Evolutionary conservation across 139 green algal genomes (phyloP), one percentile per base, ranked within the genome.

Genomic region (Ettlia oleoabundans): DNA sequence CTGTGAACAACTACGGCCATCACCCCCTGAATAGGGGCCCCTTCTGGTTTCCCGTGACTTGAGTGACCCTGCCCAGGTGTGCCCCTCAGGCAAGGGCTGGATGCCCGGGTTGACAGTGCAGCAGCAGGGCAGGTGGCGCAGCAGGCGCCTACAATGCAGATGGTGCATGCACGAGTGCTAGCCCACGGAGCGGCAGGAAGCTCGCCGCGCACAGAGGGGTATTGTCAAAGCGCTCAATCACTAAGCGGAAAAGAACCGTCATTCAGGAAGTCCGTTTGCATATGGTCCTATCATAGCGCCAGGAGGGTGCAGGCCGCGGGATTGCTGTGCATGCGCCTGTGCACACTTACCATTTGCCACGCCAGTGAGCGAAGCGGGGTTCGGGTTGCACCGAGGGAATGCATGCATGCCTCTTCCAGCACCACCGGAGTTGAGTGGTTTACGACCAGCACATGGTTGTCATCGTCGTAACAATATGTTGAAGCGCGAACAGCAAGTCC

Each of bases 221-320:
- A 8, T 37, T 1, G 32, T 0, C 28, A 21, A 30, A 26, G 65
- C 40, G 30, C 47, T 87, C 82, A 84, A 24, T 4, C 75, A 87
- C 84, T 87, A 87, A 87, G 82, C 82, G 61, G 72, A 87, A 83
- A 77, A 81, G 68, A 66, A 62, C 33, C 35, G 47, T 21, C 40
- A 75, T 63, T 63, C 51, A 64, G 51, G 58, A 58, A 73, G 58
- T 84, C 30, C 33, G 35, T 83, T 68, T 24, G 74, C n/a, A n/a
- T 55, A 81, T 70, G 37, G 32, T 42, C 66, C 8, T 81, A 58
- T 81, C 75, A 71, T 61, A 41, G n/a, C n/a, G n/a, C n/a, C n/a
- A n/a, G n/a, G n/a, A 9, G 47, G 55, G 21, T 51, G 71, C 21
- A 51, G 47, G 71, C 21, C 28, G 42, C 3, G 68, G 24, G 47